phyloP scores from a whole-genome alignment of 176 grass and related monocot genomes.

The Saccharum spontaneum region DNA sequence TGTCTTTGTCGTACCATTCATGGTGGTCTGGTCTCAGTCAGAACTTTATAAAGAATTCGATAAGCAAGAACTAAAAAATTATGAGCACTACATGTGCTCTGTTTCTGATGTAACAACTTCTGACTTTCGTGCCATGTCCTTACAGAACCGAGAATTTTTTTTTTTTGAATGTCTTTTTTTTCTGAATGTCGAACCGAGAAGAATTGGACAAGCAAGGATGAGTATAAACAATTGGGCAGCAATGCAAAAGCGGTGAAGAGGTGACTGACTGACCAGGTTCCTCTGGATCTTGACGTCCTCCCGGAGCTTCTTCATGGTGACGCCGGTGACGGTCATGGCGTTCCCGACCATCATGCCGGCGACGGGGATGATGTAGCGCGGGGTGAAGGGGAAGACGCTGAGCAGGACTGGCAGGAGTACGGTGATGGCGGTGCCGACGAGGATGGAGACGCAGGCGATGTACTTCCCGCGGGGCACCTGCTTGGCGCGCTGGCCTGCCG shows the following conservation, averaged over 20 bases:
- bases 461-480: constrained; percentile 65
- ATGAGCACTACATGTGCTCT: too few species aligned
- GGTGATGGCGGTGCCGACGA: constrained; percentile 70
- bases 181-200: neutral
- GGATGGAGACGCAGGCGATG: constrained; percentile 66
- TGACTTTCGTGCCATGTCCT: too few species aligned
- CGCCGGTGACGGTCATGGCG: constrained; percentile 88
- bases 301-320: constrained; percentile 45
- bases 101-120: too few species aligned
- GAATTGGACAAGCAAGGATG: neutral
- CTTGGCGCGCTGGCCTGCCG: constrained; percentile 61
- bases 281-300: constrained; percentile 41
- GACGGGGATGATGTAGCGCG: constrained; percentile 82
- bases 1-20: too few species aligned
- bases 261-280: constrained; percentile 1
- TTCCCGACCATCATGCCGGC: constrained; percentile 96
- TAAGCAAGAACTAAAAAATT: too few species aligned
- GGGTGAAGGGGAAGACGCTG: constrained; percentile 81
- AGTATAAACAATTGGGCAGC: neutral
- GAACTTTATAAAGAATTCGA: too few species aligned
- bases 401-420: constrained; percentile 70
- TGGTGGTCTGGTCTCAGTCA: too few species aligned
- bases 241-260: too few species aligned
- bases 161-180: too few species aligned
- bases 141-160: neutral